Conservation (phyloP, 345 rosid species). For the Durio zibethinus region DNA sequence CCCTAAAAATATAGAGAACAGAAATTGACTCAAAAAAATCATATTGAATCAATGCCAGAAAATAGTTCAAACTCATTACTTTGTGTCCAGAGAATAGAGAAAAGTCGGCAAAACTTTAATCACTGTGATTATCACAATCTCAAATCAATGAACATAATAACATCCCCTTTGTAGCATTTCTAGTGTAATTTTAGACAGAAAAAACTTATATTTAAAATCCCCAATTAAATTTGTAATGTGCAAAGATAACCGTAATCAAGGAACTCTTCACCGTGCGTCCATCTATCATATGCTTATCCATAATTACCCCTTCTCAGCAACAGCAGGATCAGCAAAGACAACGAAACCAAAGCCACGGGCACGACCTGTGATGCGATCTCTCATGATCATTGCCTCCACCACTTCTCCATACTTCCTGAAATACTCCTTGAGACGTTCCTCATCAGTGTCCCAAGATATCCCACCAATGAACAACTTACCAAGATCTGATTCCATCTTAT, state of each 20-base stretch:
- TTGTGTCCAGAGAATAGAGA: too few species aligned
- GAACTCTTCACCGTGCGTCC: slow-evolving; percentile 89
- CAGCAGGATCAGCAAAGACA: slow-evolving; percentile 84
- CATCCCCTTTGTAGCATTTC: not conserved
- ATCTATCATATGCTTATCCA: slow-evolving; percentile 90
- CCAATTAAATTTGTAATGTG: slow-evolving; percentile 12
- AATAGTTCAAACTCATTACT: not conserved
- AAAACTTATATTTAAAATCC: not conserved
- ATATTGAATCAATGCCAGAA: not conserved
- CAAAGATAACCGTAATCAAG: slow-evolving; percentile 13
- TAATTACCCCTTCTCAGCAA: slow-evolving; percentile 87
- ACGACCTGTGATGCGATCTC: slow-evolving; percentile 92
- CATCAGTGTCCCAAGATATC: slow-evolving; percentile 98
- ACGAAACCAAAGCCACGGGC: slow-evolving; percentile 98
- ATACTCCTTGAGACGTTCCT: slow-evolving; percentile 82
- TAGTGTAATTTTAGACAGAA: not conserved
- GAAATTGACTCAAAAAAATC: slow-evolving; percentile 10
- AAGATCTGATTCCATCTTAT: slow-evolving; percentile 94
- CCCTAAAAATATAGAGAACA: not conserved
- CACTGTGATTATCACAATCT: not conserved
- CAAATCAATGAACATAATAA: not conserved
- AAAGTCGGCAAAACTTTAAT: not conserved
- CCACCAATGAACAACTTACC: slow-evolving; percentile 99
- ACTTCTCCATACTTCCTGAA: slow-evolving; percentile 84
- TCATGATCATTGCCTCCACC: slow-evolving; percentile 93